Conservation (phyloP, 345 rosid species). For the Salix brachista region DNA sequence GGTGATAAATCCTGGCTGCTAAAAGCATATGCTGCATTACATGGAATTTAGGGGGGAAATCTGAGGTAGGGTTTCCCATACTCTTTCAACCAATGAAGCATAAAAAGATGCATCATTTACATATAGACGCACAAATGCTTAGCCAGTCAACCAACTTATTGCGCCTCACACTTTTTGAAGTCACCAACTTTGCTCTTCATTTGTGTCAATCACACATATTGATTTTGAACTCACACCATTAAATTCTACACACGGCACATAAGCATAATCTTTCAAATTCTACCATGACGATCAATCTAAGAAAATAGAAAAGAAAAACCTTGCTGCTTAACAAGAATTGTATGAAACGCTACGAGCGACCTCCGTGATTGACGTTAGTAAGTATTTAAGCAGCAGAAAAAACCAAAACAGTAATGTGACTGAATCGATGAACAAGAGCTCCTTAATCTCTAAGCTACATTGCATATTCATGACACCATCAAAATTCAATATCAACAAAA, state of each 20-base stretch:
- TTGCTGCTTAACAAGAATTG: neutral
- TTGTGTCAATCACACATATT: neutral
- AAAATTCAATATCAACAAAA: too few relatives aligned
- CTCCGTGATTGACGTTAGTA: too few relatives aligned
- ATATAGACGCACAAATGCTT: too few relatives aligned
- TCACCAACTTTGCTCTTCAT: neutral
- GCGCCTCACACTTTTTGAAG: neutral
- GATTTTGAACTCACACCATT: neutral
- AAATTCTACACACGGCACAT: neutral
- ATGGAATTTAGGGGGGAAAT: neutral
- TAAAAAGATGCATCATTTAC: neutral
- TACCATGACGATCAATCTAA: neutral
- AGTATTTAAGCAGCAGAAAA: neutral
- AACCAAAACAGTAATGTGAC: neutral
- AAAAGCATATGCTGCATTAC: neutral
- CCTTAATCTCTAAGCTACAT: neutral
- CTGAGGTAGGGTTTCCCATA: neutral
- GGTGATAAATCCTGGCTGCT: neutral
- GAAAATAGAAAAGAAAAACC: neutral
- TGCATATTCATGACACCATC: neutral
- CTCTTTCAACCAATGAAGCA: neutral
- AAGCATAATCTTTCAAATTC: neutral
- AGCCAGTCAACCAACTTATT: too few relatives aligned
- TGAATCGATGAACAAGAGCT: too few relatives aligned
- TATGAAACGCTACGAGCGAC: too few relatives aligned